phyloP scores from a whole-genome alignment of 73 alveolate species.

The Tetrahymena malaccensis region DNA sequence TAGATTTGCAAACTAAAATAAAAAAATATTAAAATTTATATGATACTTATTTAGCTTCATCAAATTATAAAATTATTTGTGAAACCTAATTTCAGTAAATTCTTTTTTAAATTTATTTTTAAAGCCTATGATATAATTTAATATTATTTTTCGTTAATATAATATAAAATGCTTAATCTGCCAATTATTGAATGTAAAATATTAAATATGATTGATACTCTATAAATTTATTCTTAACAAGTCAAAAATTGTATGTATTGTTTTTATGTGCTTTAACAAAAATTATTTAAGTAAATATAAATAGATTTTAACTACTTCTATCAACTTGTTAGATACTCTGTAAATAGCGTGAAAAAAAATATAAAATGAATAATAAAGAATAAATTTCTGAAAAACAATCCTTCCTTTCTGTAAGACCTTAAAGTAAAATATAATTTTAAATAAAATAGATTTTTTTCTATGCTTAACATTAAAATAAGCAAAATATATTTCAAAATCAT shows the following conservation, averaged over 20 bases:
- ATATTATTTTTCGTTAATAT: too few relatives aligned
- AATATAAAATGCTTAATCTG: not conserved
- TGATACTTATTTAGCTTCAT: too few relatives aligned
- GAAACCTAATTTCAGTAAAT: too few relatives aligned
- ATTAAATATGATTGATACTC: not conserved
- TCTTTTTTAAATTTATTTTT: too few relatives aligned
- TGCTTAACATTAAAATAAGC: not conserved
- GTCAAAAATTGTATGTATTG: not conserved
- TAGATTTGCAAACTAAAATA: too few relatives aligned
- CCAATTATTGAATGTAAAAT: not conserved
- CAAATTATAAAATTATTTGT: too few relatives aligned
- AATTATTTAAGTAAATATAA: too few relatives aligned
- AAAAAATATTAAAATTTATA: too few relatives aligned
- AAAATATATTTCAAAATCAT: not conserved
- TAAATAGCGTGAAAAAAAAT: not conserved
- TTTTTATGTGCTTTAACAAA: not conserved
- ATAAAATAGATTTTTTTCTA: too few relatives aligned
- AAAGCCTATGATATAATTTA: too few relatives aligned
- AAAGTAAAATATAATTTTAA: not conserved
- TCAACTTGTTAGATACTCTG: not conserved
- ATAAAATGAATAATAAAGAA: not conserved
- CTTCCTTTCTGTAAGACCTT: not conserved
- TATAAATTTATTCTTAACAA: not conserved
- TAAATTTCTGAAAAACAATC: not conserved
- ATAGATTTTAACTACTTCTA: not conserved